phyloP scores from a whole-genome alignment of 2,329 filamentous ascomycete species.

The Alternaria sp. region DNA sequence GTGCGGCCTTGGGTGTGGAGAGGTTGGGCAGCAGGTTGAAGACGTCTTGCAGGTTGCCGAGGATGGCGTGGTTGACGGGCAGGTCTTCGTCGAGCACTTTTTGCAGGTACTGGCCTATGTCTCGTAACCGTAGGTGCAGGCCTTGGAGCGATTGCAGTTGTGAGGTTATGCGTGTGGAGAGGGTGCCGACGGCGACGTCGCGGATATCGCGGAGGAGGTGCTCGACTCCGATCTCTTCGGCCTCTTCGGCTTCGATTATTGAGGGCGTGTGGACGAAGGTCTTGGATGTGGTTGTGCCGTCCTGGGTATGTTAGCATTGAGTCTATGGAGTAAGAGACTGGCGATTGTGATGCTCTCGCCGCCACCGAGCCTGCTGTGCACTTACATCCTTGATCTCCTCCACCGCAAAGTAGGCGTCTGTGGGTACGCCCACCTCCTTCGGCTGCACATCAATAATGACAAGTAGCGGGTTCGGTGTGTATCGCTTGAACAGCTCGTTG shows the following conservation, averaged over 20 bases:
- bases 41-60: conserved; percentile 98
- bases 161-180: conserved; percentile 95
- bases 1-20: conserved; percentile 74
- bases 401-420: conserved; percentile 98
- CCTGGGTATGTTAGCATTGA: conserved; percentile 60
- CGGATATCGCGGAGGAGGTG: conserved; percentile 97
- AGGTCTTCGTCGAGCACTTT: conserved; percentile 93
- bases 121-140: conserved; percentile 88
- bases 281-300: conserved; percentile 94
- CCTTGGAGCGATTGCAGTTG: conserved; percentile 97
- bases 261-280: conserved; percentile 99
- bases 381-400: conserved; percentile 99
- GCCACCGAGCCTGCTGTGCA: conserved; percentile 18
- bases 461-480: conserved; percentile 92
- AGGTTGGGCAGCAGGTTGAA: conserved; percentile 98
- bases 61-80: conserved; percentile 94
- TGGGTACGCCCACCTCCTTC: conserved; percentile 96
- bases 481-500: conserved; percentile 99
- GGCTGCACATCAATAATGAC: conserved; percentile 99
- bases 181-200: conserved; percentile 94
- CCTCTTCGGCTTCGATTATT: conserved; percentile 98
- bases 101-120: conserved; percentile 93
- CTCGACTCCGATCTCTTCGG: conserved; percentile 98
- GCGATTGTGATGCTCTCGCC: not conserved
- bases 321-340: not conserved